These are phyloP conservation scores for Fusarium liriodendri DNA, from an alignment of 2,329 filamentous ascomycete species.

Conservation along the genomic window DNA sequence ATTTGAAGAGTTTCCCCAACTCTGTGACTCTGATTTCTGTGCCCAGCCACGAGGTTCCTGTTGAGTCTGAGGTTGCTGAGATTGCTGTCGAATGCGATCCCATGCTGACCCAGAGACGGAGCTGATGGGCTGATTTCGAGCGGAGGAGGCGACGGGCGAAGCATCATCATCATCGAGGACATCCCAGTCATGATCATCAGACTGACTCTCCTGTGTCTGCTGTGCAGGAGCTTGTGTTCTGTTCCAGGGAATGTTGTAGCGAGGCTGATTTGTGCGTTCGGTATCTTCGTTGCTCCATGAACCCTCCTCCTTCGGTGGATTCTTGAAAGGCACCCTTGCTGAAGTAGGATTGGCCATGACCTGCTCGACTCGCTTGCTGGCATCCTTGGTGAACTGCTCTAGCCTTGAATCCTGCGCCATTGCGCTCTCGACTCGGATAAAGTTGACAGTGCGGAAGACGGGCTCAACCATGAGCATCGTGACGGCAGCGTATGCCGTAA, in stretches of 20 bases:
- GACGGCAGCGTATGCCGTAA: slow-evolving; percentile 41
- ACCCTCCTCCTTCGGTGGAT: slow-evolving; percentile 12
- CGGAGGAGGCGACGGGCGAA: slow-evolving; percentile 54
- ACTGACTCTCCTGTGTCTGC: slow-evolving; percentile 5
- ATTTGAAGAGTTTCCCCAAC: slow-evolving; percentile 44
- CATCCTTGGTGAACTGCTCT: slow-evolving; percentile 41
- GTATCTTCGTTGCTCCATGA: slow-evolving; percentile 8
- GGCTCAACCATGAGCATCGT: slow-evolving; percentile 44
- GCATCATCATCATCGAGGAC: slow-evolving; percentile 53
- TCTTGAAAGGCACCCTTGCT: slow-evolving; percentile 14
- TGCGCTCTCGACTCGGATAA: slow-evolving; percentile 34
- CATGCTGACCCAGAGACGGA: slow-evolving; percentile 51
- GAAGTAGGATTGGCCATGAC: slow-evolving; percentile 32
- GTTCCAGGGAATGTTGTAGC: slow-evolving; percentile 13
- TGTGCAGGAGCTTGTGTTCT: neutral
- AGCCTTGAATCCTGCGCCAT: slow-evolving; percentile 39
- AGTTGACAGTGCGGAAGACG: slow-evolving; percentile 39
- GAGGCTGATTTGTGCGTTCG: neutral
- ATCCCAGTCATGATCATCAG: slow-evolving; percentile 39
- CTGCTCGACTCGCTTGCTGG: slow-evolving; percentile 35
- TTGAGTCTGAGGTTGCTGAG: slow-evolving; percentile 15
- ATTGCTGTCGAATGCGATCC: slow-evolving; percentile 56
- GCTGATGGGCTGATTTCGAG: slow-evolving; percentile 34
- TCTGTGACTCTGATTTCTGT: slow-evolving; percentile 17
- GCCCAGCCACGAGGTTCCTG: slow-evolving; percentile 35